phyloP scores from a whole-genome alignment of 768 basidiomycete genomes.

The Suillus variegatus region DNA sequence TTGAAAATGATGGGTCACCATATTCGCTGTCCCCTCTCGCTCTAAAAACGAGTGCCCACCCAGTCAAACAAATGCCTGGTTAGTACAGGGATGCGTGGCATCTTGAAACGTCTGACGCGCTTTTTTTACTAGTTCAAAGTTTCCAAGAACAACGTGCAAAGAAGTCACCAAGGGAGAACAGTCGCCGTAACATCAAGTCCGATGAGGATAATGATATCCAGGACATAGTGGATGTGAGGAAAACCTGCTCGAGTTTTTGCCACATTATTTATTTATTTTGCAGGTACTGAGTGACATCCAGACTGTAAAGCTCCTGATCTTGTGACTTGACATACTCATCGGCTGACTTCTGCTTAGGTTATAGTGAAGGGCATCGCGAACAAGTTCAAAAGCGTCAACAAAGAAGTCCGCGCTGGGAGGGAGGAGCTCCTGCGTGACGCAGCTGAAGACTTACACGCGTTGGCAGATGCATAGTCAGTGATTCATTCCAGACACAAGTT shows the following conservation, averaged over 20 bases:
- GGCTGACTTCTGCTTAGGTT: conserved; percentile 39
- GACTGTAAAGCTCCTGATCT: conserved; percentile 31
- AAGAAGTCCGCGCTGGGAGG: conserved; percentile 45
- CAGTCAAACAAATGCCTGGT: neutral
- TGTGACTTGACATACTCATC: conserved; percentile 1
- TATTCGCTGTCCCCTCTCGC: neutral
- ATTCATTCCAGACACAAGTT: neutral
- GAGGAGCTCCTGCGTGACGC: conserved; percentile 49
- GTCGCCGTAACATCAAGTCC: neutral
- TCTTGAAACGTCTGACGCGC: neutral
- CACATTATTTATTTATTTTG: neutral
- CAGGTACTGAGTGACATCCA: conserved; percentile 56
- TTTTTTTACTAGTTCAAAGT: neutral
- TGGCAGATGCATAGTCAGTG: conserved; percentile 35
- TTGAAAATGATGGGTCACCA: neutral
- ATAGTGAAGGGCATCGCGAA: conserved; percentile 47
- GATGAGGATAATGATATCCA: conserved; percentile 21
- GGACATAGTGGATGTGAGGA: conserved; percentile 46
- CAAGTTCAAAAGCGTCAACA: conserved; percentile 49
- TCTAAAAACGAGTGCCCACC: neutral
- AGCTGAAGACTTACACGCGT: conserved; percentile 43
- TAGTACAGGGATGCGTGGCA: neutral
- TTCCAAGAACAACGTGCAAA: neutral
- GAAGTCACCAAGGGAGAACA: neutral
- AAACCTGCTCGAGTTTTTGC: neutral